phyloP scores from a whole-genome alignment of 306 rosid genomes.

The Hippophae rhamnoides region DNA sequence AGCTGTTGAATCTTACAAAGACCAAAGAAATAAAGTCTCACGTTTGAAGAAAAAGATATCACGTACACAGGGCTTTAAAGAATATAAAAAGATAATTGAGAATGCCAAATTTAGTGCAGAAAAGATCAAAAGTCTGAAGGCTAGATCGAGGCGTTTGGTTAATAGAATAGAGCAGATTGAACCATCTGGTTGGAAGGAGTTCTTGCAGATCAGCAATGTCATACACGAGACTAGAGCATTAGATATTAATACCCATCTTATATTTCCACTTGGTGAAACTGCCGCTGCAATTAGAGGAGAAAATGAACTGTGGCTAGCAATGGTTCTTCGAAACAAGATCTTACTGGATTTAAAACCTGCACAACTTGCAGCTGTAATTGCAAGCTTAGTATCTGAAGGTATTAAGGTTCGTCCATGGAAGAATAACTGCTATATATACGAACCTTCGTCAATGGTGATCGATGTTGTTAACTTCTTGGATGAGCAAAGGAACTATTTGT shows the following conservation, averaged over 20 bases:
- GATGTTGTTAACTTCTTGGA: constrained; percentile 41
- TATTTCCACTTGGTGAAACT: constrained; percentile 86
- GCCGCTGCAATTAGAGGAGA: constrained; percentile 95
- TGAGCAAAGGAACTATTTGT: constrained; percentile 49
- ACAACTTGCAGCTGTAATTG: constrained; percentile 74
- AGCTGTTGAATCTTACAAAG: constrained; percentile 53
- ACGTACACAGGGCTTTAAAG: constrained; percentile 75
- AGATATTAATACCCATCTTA: constrained; percentile 54
- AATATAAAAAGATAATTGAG: constrained; percentile 65
- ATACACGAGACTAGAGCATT: constrained; percentile 79
- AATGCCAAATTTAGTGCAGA: constrained; percentile 49
- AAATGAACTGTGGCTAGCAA: constrained; percentile 96
- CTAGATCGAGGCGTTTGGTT: constrained; percentile 60
- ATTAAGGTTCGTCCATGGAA: constrained; percentile 83
- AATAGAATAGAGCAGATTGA: constrained; percentile 84
- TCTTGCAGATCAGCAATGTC: constrained; percentile 85
- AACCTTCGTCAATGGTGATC: constrained; percentile 50
- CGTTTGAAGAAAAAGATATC: constrained; percentile 77
- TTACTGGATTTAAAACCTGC: constrained; percentile 64
- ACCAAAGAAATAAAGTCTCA: constrained; percentile 80
- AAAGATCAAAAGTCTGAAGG: constrained; percentile 69
- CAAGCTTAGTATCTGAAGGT: constrained; percentile 82
- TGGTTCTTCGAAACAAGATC: constrained; percentile 72
- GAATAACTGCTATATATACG: constrained; percentile 62
- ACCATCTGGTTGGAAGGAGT: constrained; percentile 99